Base-by-base conservation (phyloP, 495 filamentous ascomycete species). In the Daldinia concentrica region DNA sequence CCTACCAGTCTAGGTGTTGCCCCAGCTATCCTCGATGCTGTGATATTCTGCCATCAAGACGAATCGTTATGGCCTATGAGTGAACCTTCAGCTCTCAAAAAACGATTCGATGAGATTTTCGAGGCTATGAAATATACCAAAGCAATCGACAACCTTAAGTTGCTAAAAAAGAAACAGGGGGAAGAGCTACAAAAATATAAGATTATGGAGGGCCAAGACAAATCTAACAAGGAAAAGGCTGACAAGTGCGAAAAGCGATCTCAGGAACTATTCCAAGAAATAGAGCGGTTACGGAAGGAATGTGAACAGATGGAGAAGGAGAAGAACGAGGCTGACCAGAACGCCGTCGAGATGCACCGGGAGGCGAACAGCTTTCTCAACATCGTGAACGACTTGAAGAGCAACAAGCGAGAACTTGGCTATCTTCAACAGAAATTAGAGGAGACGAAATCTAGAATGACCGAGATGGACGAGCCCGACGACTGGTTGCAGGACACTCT, bases 41-140 rank as follows among this genome's bases (percentile, higher is more conserved):
- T 99, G 75, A 98, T 99, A 71, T 99, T 99, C 80, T 99, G 95
- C 77, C 95, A 99, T 78, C 95, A 99, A 73, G 95, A 99, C 70
- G 95, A 99, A 66, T 97, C 95, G 61, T 78, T 98, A 51, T 99
- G 95, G 95, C 95, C 95, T 12, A 93, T 99, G 91, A 97, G 94
- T 73, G 93, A 96, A 74, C 93, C 95, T 0, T 78, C 83, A 0
- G 86, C 86, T 4, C 82, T 99, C 26, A 99, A 99, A 80, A 95
- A 95, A 81, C 89, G 87, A 39, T 99, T 99, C 62, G 95, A 99
- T 75, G 94, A 97, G 74, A 98, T 99, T 24, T 99, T 99, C 74
- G 96, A 98, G 79, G 95, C 95, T 6, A 81, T 91, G 80, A 97
- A 96, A 76, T 99, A 98, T 81, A 97, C 94, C 48, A 98, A 97